These are phyloP conservation scores for Bryoglossum gracile DNA, from an alignment of 495 filamentous ascomycete genomes.

Conservation along the genomic window DNA sequence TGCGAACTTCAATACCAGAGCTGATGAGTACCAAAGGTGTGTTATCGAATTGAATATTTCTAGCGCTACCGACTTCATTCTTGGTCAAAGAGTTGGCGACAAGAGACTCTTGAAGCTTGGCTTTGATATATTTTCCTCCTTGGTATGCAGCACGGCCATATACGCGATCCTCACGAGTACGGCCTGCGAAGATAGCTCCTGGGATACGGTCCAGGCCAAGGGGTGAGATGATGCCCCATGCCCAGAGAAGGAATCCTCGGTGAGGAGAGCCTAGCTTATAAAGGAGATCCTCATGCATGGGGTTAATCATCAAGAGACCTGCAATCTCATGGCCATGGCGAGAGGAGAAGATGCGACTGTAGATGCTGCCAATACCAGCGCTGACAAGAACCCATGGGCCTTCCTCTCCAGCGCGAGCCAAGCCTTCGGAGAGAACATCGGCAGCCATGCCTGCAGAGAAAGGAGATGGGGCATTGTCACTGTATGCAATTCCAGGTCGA, in stretches of 20 bases:
- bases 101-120: conserved; percentile 86
- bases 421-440: conserved; percentile 76
- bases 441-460: conserved; percentile 85
- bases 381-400: conserved; percentile 67
- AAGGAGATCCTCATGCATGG: conserved; percentile 79
- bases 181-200: conserved; percentile 71
- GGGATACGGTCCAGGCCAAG: conserved; percentile 72
- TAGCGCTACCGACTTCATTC: conserved; percentile 68
- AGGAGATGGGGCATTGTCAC: conserved; percentile 89
- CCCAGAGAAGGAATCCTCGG: conserved; percentile 79
- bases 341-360: conserved; percentile 81
- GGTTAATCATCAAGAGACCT: conserved; percentile 80
- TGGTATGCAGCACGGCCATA: conserved; percentile 73
- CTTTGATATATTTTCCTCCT: conserved; percentile 72
- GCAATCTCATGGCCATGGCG: conserved; percentile 63
- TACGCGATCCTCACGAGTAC: conserved; percentile 74
- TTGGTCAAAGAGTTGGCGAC: conserved; percentile 76
- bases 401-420: conserved; percentile 70
- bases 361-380: conserved; percentile 75
- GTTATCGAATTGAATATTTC: conserved; percentile 65
- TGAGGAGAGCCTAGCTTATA: conserved; percentile 53
- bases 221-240: conserved; percentile 74
- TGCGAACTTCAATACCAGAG: conserved; percentile 51
- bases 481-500: conserved; percentile 82
- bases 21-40: conserved; percentile 77